Evolutionary conservation across 495 filamentous ascomycete genomes (phyloP).

Genomic region (Achaetomiella virescens): DNA sequence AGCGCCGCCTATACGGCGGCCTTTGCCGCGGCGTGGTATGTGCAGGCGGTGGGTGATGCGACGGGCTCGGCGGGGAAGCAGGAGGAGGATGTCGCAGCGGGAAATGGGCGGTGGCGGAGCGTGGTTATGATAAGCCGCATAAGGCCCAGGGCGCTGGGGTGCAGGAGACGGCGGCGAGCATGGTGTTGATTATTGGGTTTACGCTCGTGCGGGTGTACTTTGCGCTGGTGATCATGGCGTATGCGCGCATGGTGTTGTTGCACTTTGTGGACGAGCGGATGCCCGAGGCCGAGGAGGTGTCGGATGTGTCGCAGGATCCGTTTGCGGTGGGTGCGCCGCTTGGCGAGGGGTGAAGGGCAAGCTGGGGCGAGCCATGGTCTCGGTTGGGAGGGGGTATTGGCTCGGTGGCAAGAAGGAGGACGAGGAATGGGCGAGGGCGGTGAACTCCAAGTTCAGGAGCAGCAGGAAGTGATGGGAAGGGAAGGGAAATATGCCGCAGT

Average conservation of each 20-base stretch:
- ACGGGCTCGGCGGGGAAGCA: slow-evolving; percentile 4
- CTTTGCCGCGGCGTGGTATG: slow-evolving; percentile 80
- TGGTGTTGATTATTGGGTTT: slow-evolving; percentile 63
- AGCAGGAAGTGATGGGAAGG: not conserved
- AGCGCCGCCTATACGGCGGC: slow-evolving; percentile 71
- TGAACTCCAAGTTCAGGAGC: slow-evolving; percentile 52
- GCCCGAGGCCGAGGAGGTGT: slow-evolving; percentile 32
- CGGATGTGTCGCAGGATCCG: slow-evolving; percentile 55
- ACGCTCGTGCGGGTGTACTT: slow-evolving; percentile 73
- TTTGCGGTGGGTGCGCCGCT: slow-evolving; percentile 61
- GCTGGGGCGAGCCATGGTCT: slow-evolving; percentile 66
- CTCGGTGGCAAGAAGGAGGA: slow-evolving; percentile 48
- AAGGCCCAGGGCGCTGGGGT: slow-evolving; percentile 46
- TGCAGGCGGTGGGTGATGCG: slow-evolving; percentile 49
- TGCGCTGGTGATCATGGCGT: slow-evolving; percentile 70
- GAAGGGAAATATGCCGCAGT: not conserved
- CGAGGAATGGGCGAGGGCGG: slow-evolving; percentile 52
- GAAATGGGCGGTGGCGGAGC: slow-evolving; percentile 1
- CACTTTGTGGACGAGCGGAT: slow-evolving; percentile 45
- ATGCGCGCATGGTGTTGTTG: slow-evolving; percentile 65
- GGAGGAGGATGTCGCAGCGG: slow-evolving; percentile 8
- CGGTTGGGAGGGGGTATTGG: slow-evolving; percentile 69
- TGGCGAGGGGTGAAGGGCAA: slow-evolving; percentile 70
- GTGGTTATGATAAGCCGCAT: not conserved
- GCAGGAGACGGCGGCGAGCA: slow-evolving; percentile 66